Base-by-base conservation (phyloP, 148 eudicot species). In the Heliamphora exappendiculata region DNA sequence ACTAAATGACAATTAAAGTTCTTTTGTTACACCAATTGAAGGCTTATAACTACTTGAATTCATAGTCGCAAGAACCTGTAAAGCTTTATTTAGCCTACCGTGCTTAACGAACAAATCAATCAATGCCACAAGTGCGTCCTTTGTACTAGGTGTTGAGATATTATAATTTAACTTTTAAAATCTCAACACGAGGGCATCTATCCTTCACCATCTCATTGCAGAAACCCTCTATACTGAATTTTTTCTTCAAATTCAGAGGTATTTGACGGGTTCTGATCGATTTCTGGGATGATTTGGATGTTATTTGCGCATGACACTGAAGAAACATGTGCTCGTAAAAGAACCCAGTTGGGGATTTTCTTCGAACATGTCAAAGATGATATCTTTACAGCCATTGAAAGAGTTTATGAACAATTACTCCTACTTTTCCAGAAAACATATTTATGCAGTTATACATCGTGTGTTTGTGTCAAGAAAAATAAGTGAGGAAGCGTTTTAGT, bases 161-260 rank as follows among this genome's bases (percentile, higher is more conserved):
- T n/a, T n/a, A n/a, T n/a, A n/a, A n/a, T n/a, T n/a, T n/a, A n/a
- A n/a, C n/a, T n/a, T n/a, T n/a, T n/a, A n/a, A n/a, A n/a, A n/a
- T n/a, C n/a, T n/a, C n/a, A n/a, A n/a, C n/a, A n/a, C n/a, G n/a
- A n/a, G 73, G 78, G 45, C 79, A 88, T 60, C 83, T 76, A 60
- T 83, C 87, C 66, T 78, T 85, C 69, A 82, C 88, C 89, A 91
- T 84, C 74, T 86, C 93, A 54, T 73, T 79, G 51, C 91, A 88
- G 81, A 80, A 89, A 3, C 88, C 88, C 78, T 88, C 93, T 85
- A 91, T 77, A 81, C 7, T 80, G 82, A 42, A 89, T 78, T 67
- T 75, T 83, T 76, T 76, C 82, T 70, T 83, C 91, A 72, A 84
- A 80, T 13, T 82, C 82, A 42, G 73, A 26, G 24, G 58, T 53